Conservation (phyloP, 129 eudicot species). For the Ambrosia trifida region DNA sequence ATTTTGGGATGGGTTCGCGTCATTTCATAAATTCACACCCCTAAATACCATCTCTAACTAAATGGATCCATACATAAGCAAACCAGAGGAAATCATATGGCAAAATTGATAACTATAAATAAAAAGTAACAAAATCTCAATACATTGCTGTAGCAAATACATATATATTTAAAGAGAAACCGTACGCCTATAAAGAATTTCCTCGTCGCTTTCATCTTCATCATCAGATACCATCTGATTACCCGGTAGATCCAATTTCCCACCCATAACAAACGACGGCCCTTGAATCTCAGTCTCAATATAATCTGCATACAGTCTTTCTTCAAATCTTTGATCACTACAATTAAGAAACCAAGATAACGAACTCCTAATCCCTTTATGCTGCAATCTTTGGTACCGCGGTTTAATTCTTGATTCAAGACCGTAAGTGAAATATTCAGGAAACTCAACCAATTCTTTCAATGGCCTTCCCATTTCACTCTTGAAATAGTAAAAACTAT, state of each 20-base stretch:
- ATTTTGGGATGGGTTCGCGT: too few species aligned
- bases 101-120: slow-evolving; percentile 23
- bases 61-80: background rate
- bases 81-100: slow-evolving; percentile 4
- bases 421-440: slow-evolving; percentile 69
- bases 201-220: slow-evolving; percentile 77
- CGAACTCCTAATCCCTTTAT: slow-evolving; percentile 59
- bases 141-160: slow-evolving; percentile 13
- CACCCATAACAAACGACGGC: slow-evolving; percentile 64
- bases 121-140: slow-evolving; percentile 1
- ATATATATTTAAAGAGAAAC: slow-evolving; percentile 51
- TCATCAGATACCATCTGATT: slow-evolving; percentile 51
- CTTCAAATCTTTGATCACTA: slow-evolving; percentile 74
- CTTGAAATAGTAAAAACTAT: slow-evolving; percentile 63
- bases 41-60: background rate
- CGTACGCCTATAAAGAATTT: slow-evolving; percentile 64
- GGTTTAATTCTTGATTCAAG: slow-evolving; percentile 70
- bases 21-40: too few species aligned
- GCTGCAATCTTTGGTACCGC: slow-evolving; percentile 52
- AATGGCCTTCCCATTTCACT: slow-evolving; percentile 68
- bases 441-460: slow-evolving; percentile 68
- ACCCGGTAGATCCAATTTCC: slow-evolving; percentile 60
- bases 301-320: slow-evolving; percentile 55
- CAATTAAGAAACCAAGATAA: slow-evolving; percentile 62
- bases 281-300: slow-evolving; percentile 55